phyloP scores from a whole-genome alignment of 169 alveolate species.

The Eimeria tenella region DNA sequence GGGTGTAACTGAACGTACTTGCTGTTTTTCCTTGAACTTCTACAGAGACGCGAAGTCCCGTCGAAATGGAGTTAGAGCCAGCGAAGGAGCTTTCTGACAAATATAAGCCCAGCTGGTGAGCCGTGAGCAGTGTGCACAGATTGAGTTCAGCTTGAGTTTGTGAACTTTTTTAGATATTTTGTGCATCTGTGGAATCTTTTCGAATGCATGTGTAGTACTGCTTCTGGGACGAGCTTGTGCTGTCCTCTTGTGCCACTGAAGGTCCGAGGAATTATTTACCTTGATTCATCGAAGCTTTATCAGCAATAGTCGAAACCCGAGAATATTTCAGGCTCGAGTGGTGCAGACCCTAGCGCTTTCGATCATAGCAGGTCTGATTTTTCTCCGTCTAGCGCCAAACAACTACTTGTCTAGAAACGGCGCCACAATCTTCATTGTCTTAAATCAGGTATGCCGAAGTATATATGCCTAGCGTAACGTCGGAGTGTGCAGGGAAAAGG shows the following conservation, averaged over 20 bases:
- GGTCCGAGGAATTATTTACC: slow-evolving; percentile 51
- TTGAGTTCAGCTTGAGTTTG: neutral
- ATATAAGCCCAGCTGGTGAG: slow-evolving; percentile 68
- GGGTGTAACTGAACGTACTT: too few species aligned
- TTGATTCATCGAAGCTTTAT: slow-evolving; percentile 70
- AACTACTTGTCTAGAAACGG: slow-evolving; percentile 77
- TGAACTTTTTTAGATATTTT: neutral
- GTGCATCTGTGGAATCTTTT: neutral
- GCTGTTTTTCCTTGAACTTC: neutral
- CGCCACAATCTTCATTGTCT: slow-evolving; percentile 72
- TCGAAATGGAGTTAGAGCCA: slow-evolving; percentile 4
- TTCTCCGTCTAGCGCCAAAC: slow-evolving; percentile 53
- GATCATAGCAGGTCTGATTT: slow-evolving; percentile 74
- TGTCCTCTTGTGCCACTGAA: neutral
- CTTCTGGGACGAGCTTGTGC: neutral
- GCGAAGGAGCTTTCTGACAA: slow-evolving; percentile 26
- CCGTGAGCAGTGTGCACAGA: neutral
- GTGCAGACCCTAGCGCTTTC: slow-evolving; percentile 76
- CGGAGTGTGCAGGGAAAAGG: neutral
- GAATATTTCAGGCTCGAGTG: slow-evolving; percentile 73
- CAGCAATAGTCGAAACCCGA: slow-evolving; percentile 79
- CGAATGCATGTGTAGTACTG: neutral
- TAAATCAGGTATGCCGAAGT: slow-evolving; percentile 72
- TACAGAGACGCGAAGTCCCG: slow-evolving; percentile 21
- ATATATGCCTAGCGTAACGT: neutral